Base-by-base conservation (phyloP, 768 basidiomycete species). In the Daedaleopsis nitida region DNA sequence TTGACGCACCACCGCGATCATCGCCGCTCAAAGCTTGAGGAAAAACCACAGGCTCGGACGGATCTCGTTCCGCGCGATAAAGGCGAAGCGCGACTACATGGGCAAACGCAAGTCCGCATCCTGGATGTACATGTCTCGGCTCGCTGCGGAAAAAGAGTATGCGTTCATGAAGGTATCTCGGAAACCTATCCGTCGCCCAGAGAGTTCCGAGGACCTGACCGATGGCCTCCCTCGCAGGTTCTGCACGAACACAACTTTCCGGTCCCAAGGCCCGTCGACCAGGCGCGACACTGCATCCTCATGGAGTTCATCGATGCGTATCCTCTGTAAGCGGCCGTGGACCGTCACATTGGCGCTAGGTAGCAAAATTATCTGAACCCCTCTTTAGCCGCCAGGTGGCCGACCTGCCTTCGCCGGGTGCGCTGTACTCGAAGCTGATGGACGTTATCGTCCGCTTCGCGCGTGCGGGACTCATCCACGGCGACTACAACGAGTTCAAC, bases 401-500 rank as follows among this genome's bases (percentile, higher is more conserved):
- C 35, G 85, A 91, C 58, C 80, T 96, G 14, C 85, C 89, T 8
- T 89, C 90, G 2, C 95, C 96, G 0, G 94, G 94, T 43, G 89
- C 88, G 64, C 82, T 98, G 21, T 98, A 98, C 75, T 95, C 95
- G 1, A 77, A 80, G 17, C 79, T 98, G 48, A 98, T 98, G 97
- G 93, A 94, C 73, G 79, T 98, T 62, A 94, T 98, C 71, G 94
- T 98, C 59, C 92, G 94, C 55, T 90, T 98, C 69, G 96, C 96
- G 6, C 87, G 85, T 39, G 86, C 91, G 16, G 97, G 97, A 6
- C 83, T 99, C n/a, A 98, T 99, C 54, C 97, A 99, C 69, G 96
- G 97, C 44, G 97, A 99, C 69, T 99, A 92, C 77, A 99, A 99
- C 76, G 97, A 99, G 72, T 99, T 98, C 80, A 98, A 99, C 74